phyloP scores from a whole-genome alignment of 352 stramenopile species.

The Phytopythium montanum region DNA sequence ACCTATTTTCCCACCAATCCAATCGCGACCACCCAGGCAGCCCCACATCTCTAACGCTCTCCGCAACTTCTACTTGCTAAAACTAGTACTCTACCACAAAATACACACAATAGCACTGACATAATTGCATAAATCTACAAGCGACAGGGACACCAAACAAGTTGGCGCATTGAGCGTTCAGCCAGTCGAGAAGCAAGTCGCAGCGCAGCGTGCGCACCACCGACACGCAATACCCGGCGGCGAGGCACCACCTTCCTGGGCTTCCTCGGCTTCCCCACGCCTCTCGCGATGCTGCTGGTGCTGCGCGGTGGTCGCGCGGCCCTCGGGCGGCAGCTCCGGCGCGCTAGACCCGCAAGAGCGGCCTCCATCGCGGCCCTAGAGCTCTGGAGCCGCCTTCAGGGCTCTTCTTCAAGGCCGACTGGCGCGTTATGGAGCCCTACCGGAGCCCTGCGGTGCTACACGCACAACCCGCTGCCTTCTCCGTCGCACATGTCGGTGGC shows the following conservation, averaged over 20 bases:
- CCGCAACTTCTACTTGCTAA: background rate
- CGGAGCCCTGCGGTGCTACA: constrained; percentile 8
- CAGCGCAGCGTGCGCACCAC: constrained; percentile 1
- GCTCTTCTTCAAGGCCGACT: background rate
- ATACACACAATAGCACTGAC: no score
- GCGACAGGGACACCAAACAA: background rate
- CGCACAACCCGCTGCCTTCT: constrained; percentile 23
- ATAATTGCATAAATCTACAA: background rate
- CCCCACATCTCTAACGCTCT: constrained; percentile 1
- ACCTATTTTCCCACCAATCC: background rate
- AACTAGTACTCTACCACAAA: no score
- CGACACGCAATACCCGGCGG: background rate
- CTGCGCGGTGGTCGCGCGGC: constrained; percentile 1
- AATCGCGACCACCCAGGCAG: background rate
- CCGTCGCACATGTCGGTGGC: constrained; percentile 53
- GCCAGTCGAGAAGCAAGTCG: background rate
- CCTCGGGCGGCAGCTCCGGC: constrained; percentile 11
- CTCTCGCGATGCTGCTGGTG: constrained; percentile 4
- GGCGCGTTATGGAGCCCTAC: background rate
- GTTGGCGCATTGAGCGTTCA: background rate
- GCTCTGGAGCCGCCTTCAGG: background rate
- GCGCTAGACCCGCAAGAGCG: constrained; percentile 9
- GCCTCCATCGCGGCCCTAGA: background rate
- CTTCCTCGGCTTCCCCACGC: background rate
- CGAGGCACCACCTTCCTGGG: background rate